Base-by-base conservation (phyloP, 805 yeast genomes). In the Hanseniaspora taiwanica region DNA sequence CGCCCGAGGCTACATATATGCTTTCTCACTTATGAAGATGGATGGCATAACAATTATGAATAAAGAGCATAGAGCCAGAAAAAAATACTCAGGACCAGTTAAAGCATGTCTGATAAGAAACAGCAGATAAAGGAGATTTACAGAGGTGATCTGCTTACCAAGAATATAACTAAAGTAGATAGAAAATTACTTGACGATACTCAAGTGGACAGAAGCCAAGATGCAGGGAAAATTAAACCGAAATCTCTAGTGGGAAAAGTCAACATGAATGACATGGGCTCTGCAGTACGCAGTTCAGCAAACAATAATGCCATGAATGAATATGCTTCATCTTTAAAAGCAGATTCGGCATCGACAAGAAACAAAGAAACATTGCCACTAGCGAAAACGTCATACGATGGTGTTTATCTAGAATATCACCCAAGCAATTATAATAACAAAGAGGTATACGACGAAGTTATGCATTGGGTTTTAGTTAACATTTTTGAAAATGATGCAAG, bases 91-190 rank as follows among this genome's bases (percentile, higher is more conserved):
- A 9, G 13, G 13, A 13, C 17, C 34, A 25, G 34, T 25, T 14
- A n/a, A 7, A 27, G 18, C 27, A 25, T 25, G 24, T 3, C 18
- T 24, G 23, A 19, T 3, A 18, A 49, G 36, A 52, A 51, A 40
- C 8, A 12, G 12, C 20, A 14, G 3, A 55, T 58, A 20, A 50
- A 49, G 27, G 59, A 58, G 54, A 46, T 55, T 5, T 78, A 76
- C 57, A 68, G 75, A 47, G 74, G 76, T 49, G 80, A 76, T 54
- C 82, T 74, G 53, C 79, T 83, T 86, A 71, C 93, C 38, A 81
- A 78, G 49, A 78, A 78, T 63, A 89, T 83, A 45, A 66, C 78
- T 21, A 62, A 68, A 46, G 72, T 69, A 45, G 84, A 79, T 53
- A 64, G 68, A 44, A 57, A 77, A 38, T 60, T 74, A 29, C 54